A percentile compares a stretch with the other conserved stretches of the same genome.
Evolutionary conservation across 2,329 filamentous ascomycete species (phyloP).

Genomic region (Colletotrichum limetticola): DNA sequence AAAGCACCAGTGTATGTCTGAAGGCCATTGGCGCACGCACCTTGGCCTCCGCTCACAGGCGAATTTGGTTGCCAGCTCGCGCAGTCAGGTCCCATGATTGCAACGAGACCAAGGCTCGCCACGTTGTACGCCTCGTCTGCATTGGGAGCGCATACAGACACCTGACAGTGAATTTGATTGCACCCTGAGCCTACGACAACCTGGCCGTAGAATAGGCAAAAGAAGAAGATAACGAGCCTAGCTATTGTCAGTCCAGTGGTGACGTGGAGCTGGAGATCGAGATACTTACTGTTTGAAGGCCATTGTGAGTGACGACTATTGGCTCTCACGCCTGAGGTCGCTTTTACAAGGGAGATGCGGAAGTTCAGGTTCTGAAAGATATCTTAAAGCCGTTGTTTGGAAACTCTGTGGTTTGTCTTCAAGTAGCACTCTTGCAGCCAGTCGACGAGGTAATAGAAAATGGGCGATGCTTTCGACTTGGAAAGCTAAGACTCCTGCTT

Average conservation of each 20-base stretch:
- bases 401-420: not conserved
- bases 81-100: slow-evolving; percentile 26
- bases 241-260: not conserved
- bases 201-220: not conserved
- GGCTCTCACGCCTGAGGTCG: not conserved
- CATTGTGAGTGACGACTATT: not conserved
- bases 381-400: not conserved
- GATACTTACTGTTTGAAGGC: not conserved
- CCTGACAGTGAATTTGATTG: slow-evolving; percentile 8
- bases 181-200: not conserved
- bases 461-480: not conserved
- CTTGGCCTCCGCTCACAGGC: not conserved
- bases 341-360: not conserved
- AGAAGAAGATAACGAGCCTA: not conserved
- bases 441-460: not conserved
- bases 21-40: not conserved
- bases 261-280: not conserved
- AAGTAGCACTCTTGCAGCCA: not conserved
- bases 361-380: not conserved
- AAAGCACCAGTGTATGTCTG: not conserved
- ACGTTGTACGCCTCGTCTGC: slow-evolving; percentile 12
- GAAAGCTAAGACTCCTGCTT: not conserved
- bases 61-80: slow-evolving; percentile 1
- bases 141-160: slow-evolving; percentile 17
- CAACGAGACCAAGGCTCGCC: slow-evolving; percentile 17